A percentile compares a stretch with the other conserved stretches of the same genome.
Conservation (phyloP, 805 yeast species). For the Yarrowia bubula region DNA sequence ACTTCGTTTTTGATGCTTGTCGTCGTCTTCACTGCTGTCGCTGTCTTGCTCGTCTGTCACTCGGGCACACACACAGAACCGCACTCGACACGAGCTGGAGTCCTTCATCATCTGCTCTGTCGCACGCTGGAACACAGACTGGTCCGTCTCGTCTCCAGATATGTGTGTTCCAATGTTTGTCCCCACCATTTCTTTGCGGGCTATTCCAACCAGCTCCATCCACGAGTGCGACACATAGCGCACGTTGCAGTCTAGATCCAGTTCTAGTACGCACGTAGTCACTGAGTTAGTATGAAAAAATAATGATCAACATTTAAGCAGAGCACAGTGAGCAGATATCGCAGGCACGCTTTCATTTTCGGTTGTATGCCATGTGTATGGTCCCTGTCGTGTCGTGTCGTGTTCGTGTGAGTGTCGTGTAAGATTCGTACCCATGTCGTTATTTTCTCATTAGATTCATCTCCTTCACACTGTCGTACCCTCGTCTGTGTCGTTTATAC, state of each 20-base stretch:
- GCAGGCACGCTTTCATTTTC: too few relatives aligned
- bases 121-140: conserved; percentile 65
- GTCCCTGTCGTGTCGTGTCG: too few relatives aligned
- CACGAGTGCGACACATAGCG: conserved; percentile 72
- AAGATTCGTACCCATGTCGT: too few relatives aligned
- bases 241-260: conserved; percentile 77
- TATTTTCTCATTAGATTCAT: too few relatives aligned
- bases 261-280: conserved; percentile 56
- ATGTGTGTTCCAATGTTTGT: conserved; percentile 63
- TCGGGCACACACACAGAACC: conserved; percentile 50
- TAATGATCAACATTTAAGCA: not conserved
- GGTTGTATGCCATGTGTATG: too few relatives aligned
- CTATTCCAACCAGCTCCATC: conserved; percentile 74
- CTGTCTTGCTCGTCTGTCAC: not conserved
- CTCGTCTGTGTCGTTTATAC: too few relatives aligned
- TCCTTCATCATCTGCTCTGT: conserved; percentile 66
- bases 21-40: conserved; percentile 21
- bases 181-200: conserved; percentile 51
- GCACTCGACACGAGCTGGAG: conserved; percentile 73
- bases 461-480: too few relatives aligned
- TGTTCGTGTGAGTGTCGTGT: too few relatives aligned
- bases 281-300: not conserved
- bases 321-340: too few relatives aligned
- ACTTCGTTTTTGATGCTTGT: not conserved
- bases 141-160: conserved; percentile 63